Conservation (phyloP, 805 yeast genomes). For the Candida vartiovaarae region DNA sequence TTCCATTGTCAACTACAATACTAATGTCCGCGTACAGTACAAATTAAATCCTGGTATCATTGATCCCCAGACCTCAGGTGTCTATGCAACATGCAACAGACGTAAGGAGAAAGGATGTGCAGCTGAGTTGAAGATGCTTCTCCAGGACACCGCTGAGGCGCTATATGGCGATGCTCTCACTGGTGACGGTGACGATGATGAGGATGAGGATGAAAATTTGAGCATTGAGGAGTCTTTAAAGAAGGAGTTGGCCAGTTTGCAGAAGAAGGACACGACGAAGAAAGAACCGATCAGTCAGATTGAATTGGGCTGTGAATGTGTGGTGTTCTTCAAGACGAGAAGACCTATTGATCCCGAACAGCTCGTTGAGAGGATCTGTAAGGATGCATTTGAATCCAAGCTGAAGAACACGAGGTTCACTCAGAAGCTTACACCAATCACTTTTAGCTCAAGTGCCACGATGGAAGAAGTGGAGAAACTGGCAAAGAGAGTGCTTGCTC, state of each 20-base stretch:
- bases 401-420: constrained; percentile 62
- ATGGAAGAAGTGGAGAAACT: constrained; percentile 59
- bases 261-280: constrained; percentile 24
- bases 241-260: constrained; percentile 58
- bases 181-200: constrained; percentile 12
- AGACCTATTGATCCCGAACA: constrained; percentile 73
- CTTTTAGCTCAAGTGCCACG: constrained; percentile 65
- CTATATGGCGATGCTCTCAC: constrained; percentile 32
- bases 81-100: constrained; percentile 84
- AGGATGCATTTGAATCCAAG: constrained; percentile 45
- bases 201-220: constrained; percentile 29
- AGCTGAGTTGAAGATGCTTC: constrained; percentile 58
- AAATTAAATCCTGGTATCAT: constrained; percentile 43
- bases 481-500: constrained; percentile 51
- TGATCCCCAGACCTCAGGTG: constrained; percentile 82
- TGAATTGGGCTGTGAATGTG: constrained; percentile 71
- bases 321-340: constrained; percentile 76
- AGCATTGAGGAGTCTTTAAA: constrained; percentile 73
- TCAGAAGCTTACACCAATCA: constrained; percentile 76
- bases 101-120: constrained; percentile 72
- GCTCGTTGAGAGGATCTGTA: constrained; percentile 58
- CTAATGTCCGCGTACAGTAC: constrained; percentile 24
- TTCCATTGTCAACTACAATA: not conserved
- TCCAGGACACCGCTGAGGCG: constrained; percentile 47
- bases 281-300: constrained; percentile 50